Conservation (phyloP, 1,284 basidiomycete genomes). For the Phlebopus sp. region DNA sequence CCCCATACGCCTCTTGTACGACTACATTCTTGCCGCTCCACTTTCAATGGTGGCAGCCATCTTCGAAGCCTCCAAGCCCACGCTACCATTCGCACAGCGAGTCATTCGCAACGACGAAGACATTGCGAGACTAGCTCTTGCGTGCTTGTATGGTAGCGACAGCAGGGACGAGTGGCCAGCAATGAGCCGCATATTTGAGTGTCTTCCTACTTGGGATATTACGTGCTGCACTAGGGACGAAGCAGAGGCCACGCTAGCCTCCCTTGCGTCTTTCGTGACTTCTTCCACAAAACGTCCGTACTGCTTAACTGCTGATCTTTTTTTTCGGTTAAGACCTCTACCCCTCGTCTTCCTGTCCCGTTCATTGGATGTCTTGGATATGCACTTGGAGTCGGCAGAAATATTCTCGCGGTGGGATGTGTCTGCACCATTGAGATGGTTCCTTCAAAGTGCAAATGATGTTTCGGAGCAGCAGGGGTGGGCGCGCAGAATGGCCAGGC, state of each 20-base stretch:
- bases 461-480: conserved; percentile 73
- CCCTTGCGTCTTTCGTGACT: conserved; percentile 74
- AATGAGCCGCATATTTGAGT: conserved; percentile 92
- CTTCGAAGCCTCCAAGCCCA: conserved; percentile 89
- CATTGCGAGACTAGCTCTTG: conserved; percentile 80
- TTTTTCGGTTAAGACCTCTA: conserved; percentile 80
- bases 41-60: conserved; percentile 70
- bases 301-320: conserved; percentile 67
- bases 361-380: conserved; percentile 85
- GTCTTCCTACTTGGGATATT: conserved; percentile 86
- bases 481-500: conserved; percentile 83
- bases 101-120: conserved; percentile 81
- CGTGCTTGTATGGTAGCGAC: conserved; percentile 84
- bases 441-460: conserved; percentile 74
- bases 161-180: conserved; percentile 69
- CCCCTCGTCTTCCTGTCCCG: conserved; percentile 71
- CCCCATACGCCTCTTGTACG: conserved; percentile 63
- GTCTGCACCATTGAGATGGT: conserved; percentile 77
- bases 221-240: conserved; percentile 54
- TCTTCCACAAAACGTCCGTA: conserved; percentile 64
- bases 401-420: conserved; percentile 85
- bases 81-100: conserved; percentile 63
- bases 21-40: conserved; percentile 70
- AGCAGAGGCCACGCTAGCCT: conserved; percentile 74
- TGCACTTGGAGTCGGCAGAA: conserved; percentile 92